Evolutionary conservation across 192 early-diverging fungal species (phyloP).

Genomic region (Radiomyces spectabilis): DNA sequence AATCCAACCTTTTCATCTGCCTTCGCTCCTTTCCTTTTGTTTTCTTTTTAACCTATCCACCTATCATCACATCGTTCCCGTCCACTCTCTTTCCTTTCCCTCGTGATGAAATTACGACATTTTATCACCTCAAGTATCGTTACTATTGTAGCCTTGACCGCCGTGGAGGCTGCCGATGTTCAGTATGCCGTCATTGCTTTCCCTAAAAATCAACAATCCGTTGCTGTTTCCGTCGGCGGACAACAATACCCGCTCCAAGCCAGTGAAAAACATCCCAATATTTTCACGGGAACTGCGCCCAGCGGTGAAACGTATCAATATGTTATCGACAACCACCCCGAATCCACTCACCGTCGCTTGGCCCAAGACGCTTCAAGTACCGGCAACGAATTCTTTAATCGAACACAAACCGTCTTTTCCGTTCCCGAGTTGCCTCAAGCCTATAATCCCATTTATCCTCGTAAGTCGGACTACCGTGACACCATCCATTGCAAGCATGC

Average conservation of each 20-base stretch:
- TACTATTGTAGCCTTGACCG: too few relatives aligned
- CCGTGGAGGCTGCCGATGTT: too few relatives aligned
- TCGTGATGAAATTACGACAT: too few relatives aligned
- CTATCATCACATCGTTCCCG: too few relatives aligned
- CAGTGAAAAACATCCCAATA: constrained; percentile 2
- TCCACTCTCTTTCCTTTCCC: too few relatives aligned
- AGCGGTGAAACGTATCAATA: constrained; percentile 4
- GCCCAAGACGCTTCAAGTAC: neutral
- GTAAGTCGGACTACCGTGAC: constrained; percentile 7
- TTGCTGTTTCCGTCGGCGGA: constrained; percentile 23
- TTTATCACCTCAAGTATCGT: too few relatives aligned
- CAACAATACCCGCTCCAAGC: constrained; percentile 11
- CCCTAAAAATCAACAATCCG: constrained; percentile 10
- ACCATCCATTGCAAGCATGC: too few relatives aligned
- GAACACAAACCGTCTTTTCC: constrained; percentile 17
- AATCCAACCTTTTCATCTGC: too few relatives aligned
- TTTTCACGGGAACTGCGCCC: constrained; percentile 12
- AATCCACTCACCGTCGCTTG: neutral
- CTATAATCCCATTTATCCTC: constrained; percentile 24
- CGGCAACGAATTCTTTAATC: constrained; percentile 32
- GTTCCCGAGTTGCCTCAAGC: constrained; percentile 25
- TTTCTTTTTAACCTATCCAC: too few relatives aligned
- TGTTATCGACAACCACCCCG: neutral
- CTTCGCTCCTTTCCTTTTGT: too few relatives aligned
- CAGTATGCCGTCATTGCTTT: constrained; percentile 26